These are phyloP conservation scores for Gentiana dahurica DNA, from an alignment of 257 asterid genomes.

Conservation along the genomic window DNA sequence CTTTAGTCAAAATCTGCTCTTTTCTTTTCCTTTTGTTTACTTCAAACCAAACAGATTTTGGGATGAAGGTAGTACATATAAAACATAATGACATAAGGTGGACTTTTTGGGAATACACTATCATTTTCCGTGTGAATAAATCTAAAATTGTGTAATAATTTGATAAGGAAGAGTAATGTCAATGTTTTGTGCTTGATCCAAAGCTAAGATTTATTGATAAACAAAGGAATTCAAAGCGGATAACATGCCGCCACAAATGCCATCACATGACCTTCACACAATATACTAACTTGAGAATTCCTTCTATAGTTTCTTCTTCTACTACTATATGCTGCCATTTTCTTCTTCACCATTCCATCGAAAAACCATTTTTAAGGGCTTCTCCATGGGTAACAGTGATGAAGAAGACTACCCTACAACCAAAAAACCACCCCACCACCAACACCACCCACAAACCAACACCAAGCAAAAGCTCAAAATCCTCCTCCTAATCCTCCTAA, in stretches of 20 bases:
- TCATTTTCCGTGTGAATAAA: too few relatives aligned
- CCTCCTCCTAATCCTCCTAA: slow-evolving; percentile 21
- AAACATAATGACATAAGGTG: too few relatives aligned
- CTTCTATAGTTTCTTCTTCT: slow-evolving; percentile 6
- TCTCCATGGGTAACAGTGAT: slow-evolving; percentile 18
- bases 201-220: not conserved
- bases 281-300: not conserved
- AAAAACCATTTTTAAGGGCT: too few relatives aligned
- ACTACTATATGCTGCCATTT: not conserved
- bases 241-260: slow-evolving; percentile 1
- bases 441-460: slow-evolving; percentile 17
- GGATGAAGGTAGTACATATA: too few relatives aligned
- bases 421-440: slow-evolving; percentile 23
- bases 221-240: not conserved
- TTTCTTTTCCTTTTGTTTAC: too few relatives aligned
- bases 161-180: too few relatives aligned
- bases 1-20: too few relatives aligned
- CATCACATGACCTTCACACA: not conserved
- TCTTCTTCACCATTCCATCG: slow-evolving; percentile 1
- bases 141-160: too few relatives aligned
- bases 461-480: slow-evolving; percentile 24
- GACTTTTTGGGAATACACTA: too few relatives aligned
- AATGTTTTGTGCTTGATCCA: too few relatives aligned
- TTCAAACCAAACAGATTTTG: too few relatives aligned
- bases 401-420: slow-evolving; percentile 22